phyloP scores from a whole-genome alignment of 805 yeast genomes.

The Monosporozyma aerobia region DNA sequence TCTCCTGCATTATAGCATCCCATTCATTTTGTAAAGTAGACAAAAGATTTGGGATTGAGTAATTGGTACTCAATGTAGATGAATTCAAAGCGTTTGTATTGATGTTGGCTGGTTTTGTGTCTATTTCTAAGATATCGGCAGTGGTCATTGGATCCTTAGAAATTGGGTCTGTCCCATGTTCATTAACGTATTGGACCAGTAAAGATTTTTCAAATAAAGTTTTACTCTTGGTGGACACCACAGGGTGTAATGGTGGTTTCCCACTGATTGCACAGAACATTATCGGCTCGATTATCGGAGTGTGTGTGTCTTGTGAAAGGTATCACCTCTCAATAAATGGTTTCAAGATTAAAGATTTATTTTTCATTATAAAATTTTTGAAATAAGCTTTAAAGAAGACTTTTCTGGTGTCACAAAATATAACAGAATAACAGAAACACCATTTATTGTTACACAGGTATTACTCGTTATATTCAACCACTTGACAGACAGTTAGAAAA shows the following conservation, averaged over 20 bases:
- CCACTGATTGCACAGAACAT: constrained; percentile 51
- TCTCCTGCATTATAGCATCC: constrained; percentile 79
- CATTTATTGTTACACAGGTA: neutral
- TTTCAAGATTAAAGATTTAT: neutral
- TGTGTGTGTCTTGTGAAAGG: neutral
- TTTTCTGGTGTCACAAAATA: neutral
- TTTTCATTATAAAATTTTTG: neutral
- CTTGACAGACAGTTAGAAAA: too few relatives aligned
- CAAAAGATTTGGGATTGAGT: constrained; percentile 61
- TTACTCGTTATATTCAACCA: too few relatives aligned
- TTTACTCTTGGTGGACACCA: constrained; percentile 63
- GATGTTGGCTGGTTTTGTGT: neutral
- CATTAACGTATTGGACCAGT: constrained; percentile 51
- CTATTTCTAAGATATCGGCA: constrained; percentile 44
- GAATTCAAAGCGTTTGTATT: constrained; percentile 27
- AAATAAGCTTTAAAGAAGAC: neutral
- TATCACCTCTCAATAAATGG: neutral
- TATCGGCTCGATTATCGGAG: neutral
- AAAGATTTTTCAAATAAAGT: constrained; percentile 58
- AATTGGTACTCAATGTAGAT: constrained; percentile 37
- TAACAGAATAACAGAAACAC: too few relatives aligned
- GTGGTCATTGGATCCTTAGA: constrained; percentile 48
- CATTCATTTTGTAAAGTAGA: constrained; percentile 78
- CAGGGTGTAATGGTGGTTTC: constrained; percentile 58
- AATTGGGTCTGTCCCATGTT: constrained; percentile 69